phyloP scores from a whole-genome alignment of 371 early-diverging fungal genomes.

The Syncephalastrum racemosum region DNA sequence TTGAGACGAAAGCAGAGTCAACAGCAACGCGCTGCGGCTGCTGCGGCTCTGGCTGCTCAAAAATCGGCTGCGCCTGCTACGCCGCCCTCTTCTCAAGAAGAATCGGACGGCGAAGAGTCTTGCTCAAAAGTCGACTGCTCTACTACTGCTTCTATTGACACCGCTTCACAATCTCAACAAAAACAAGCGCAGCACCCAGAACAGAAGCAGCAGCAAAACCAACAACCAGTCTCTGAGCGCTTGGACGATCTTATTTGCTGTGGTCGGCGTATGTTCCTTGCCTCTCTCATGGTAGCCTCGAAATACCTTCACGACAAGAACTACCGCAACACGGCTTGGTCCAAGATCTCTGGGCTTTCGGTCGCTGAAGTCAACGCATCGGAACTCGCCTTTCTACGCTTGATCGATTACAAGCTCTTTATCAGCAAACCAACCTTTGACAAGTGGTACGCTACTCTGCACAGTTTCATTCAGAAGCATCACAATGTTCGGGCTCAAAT shows the following conservation, averaged over 20 bases:
- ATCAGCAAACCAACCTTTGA: conserved; percentile 61
- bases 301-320: conserved; percentile 73
- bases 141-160: too few species aligned
- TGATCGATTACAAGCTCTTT: conserved; percentile 72
- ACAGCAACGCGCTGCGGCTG: conserved; percentile 2
- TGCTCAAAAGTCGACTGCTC: too few species aligned
- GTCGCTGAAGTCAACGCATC: conserved; percentile 68
- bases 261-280: conserved; percentile 71
- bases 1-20: conserved; percentile 4
- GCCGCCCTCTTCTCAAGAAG: conserved; percentile 8
- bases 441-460: conserved; percentile 63
- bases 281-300: conserved; percentile 67
- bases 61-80: not conserved
- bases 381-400: conserved; percentile 65
- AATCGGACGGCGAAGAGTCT: not conserved
- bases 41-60: not conserved
- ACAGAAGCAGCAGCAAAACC: conserved; percentile 2
- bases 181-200: not conserved
- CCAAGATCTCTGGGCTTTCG: conserved; percentile 66
- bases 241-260: conserved; percentile 50
- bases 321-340: conserved; percentile 73
- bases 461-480: conserved; percentile 32
- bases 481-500: conserved; percentile 4
- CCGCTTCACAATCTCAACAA: too few species aligned
- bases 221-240: conserved; percentile 12